phyloP scores from a whole-genome alignment of 345 rosid species.

The Rhodamnia argentea region DNA sequence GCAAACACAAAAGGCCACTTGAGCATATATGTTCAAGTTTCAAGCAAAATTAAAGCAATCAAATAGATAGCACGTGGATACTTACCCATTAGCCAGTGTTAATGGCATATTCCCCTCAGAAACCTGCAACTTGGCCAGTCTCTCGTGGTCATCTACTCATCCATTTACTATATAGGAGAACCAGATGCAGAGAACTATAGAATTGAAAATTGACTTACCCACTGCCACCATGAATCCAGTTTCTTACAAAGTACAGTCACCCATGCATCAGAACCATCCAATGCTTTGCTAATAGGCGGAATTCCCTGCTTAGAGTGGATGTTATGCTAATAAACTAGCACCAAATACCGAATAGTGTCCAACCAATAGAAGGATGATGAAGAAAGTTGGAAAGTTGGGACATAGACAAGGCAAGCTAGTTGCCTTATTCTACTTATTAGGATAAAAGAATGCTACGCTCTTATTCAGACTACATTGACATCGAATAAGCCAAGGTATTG shows the following conservation, averaged over 20 bases:
- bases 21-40: neutral
- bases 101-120: constrained; percentile 70
- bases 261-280: constrained; percentile 58
- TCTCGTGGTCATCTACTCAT: neutral
- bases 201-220: constrained; percentile 32
- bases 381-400: neutral
- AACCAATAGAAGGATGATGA: neutral
- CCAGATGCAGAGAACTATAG: neutral
- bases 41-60: neutral
- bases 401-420: neutral
- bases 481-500: neutral
- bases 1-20: constrained; percentile 5
- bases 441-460: neutral
- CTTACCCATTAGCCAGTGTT: constrained; percentile 49
- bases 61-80: neutral
- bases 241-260: constrained; percentile 72
- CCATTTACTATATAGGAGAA: neutral
- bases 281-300: constrained; percentile 49
- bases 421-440: neutral
- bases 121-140: constrained; percentile 31
- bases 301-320: constrained; percentile 38
- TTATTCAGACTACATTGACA: neutral
- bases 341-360: neutral
- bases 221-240: constrained; percentile 70
- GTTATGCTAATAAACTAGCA: neutral